These are phyloP conservation scores for Stephanodiscus triporus DNA, from an alignment of 108 stramenopile species.

Conservation along the genomic window DNA sequence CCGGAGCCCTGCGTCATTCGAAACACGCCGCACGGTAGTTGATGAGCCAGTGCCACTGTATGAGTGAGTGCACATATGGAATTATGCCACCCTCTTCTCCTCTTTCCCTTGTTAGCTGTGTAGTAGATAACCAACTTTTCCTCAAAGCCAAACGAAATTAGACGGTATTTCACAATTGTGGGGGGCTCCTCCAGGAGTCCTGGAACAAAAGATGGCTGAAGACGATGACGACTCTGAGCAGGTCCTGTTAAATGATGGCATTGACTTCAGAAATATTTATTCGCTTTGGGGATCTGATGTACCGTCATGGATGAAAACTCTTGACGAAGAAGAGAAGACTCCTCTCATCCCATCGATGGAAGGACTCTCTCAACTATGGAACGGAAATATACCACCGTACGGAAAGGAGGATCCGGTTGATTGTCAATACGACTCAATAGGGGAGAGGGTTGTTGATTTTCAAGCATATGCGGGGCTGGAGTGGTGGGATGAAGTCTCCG, in stretches of 20 bases:
- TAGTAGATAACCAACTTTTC: not conserved
- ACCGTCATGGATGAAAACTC: slow-evolving; percentile 6
- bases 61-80: slow-evolving; percentile 22
- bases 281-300: slow-evolving; percentile 54
- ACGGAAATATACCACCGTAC: slow-evolving; percentile 10
- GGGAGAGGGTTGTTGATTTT: not conserved
- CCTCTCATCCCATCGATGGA: slow-evolving; percentile 12
- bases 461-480: slow-evolving; percentile 27
- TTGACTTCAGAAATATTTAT: slow-evolving; percentile 46
- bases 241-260: slow-evolving; percentile 44
- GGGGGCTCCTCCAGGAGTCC: slow-evolving; percentile 55
- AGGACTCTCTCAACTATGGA: slow-evolving; percentile 56
- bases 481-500: slow-evolving; percentile 61
- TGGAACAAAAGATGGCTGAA: slow-evolving; percentile 14
- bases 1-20: not conserved
- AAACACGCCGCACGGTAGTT: not conserved
- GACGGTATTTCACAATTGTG: slow-evolving; percentile 66
- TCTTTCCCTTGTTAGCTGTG: not conserved
- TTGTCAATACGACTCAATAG: not conserved
- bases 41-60: slow-evolving; percentile 37
- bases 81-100: not conserved
- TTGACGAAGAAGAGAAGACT: slow-evolving; percentile 28
- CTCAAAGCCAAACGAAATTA: slow-evolving; percentile 46
- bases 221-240: slow-evolving; percentile 31
- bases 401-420: not conserved